Base-by-base conservation (phyloP, 2,329 filamentous ascomycete species). In the Thelonectria olida region DNA sequence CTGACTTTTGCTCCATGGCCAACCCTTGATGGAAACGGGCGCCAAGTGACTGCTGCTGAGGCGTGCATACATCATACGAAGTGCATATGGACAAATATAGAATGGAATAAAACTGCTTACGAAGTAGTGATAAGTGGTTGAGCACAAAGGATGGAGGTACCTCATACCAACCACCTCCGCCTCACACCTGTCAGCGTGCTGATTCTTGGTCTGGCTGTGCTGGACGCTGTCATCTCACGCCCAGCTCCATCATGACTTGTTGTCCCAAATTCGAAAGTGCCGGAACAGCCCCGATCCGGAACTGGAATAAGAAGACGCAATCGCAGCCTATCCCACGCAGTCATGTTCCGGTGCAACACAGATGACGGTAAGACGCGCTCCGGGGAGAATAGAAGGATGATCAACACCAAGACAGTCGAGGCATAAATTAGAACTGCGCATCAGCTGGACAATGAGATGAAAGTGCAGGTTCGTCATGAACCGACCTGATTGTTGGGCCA, bases 201-300 rank as follows among this genome's bases (percentile, higher is more conserved):
- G n/a, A n/a, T n/a, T n/a, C n/a, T n/a, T n/a, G n/a, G n/a, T n/a
- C n/a, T n/a, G n/a, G n/a, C n/a, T n/a, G n/a, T n/a, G n/a, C n/a
- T n/a, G n/a, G n/a, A n/a, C n/a, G n/a, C 31, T 15, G 31, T 34
- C 31, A 34, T 34, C 42, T 27, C 12, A 20, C 48, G 55, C 56
- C 28, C 27, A 47, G 25, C 42, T 15, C 52, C 23, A 31, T 27
- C 20, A 27, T n/a, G 42, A 17, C 17, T 47, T 7, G 12, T 47
- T n/a, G 4, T 22, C n/a, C n/a, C n/a, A n/a, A n/a, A n/a, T n/a
- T n/a, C n/a, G n/a, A 19, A 27, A 27, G 22, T 38, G 13, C n/a
- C 38, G 61, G 56, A 65, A 58, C 34, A 44, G 57, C 58, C 49
- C 45, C 58, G 53, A 65, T 28, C 54, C 62, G 45, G 41, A 25